Conservation (phyloP, 345 rosid species). For the Laguncularia racemosa region DNA sequence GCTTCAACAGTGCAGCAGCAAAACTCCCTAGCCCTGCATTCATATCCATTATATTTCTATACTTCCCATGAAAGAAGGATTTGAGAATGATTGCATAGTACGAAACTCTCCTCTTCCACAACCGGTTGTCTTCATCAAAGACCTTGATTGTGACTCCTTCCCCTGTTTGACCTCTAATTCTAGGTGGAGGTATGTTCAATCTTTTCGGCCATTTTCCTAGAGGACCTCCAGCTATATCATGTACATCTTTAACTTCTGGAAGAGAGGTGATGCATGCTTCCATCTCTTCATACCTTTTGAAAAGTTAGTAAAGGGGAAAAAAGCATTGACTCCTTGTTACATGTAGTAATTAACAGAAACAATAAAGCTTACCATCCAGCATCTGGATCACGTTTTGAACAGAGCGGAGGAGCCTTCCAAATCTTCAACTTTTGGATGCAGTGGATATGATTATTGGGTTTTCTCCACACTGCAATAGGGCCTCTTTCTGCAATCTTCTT, state of each 20-base stretch:
- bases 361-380: constrained; percentile 42
- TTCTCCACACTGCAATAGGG: constrained; percentile 52
- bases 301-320: not conserved
- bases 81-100: constrained; percentile 35
- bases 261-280: constrained; percentile 52
- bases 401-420: constrained; percentile 30
- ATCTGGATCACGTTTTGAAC: constrained; percentile 33
- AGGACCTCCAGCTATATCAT: constrained; percentile 28
- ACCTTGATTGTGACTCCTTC: constrained; percentile 24
- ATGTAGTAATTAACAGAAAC: not conserved
- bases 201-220: constrained; percentile 45
- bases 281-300: constrained; percentile 44
- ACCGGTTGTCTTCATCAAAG: constrained; percentile 28
- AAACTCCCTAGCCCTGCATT: constrained; percentile 67
- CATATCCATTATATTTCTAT: constrained; percentile 68
- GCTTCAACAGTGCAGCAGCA: constrained; percentile 45
- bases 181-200: constrained; percentile 31
- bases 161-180: constrained; percentile 19
- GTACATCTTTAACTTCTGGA: constrained; percentile 18
- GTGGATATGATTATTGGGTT: constrained; percentile 50
- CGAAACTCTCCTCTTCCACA: constrained; percentile 39
- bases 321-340: not conserved
- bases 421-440: constrained; percentile 33
- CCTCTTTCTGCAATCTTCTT: constrained; percentile 50
- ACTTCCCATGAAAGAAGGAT: constrained; percentile 28